Base-by-base conservation (phyloP, 768 basidiomycete genomes). In the Xerocomellus dryophilus region DNA sequence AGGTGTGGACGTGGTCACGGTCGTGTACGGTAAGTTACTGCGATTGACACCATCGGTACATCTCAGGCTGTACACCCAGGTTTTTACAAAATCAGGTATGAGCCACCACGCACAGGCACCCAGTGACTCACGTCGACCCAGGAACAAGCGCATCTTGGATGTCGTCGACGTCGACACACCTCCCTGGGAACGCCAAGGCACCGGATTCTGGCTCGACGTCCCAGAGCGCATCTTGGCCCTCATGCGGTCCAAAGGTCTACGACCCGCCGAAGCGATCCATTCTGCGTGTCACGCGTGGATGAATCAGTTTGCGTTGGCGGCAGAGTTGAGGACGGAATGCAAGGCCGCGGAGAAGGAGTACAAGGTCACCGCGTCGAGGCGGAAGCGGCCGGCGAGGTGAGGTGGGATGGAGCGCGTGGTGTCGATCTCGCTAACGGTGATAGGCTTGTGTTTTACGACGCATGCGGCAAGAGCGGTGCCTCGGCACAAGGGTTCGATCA, bases 401-500 rank as follows among this genome's bases (percentile, higher is more conserved):
- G 64, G 57, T 12, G 36, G 11, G 2, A 12, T 21, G 7, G 25
- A 0, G 11, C 5, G 21, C 12, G 3, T n/a, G 7, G 3, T 1
- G n/a, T 34, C 7, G 23, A n/a, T 31, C 14, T 23, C 5, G 34
- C 45, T 45, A 35, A 53, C 32, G 4, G 4, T 1, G 34, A 10
- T 18, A 91, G 91, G 58, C 71, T 96, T 20, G 84, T 94, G 36
- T 88, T 95, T 62, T 93, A 90, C 61, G 93, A 94, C 56, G 68
- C 76, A 18, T 73, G 81, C 9, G 88, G 86, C 1, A 83, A 81
- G 61, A 86, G 87, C 17, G 87, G 89, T 0, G 75, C 88, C 7
- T 81, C 88, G 29, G 80, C 83, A 3, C 90, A 85, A 63, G 90
- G 88, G 3, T 93, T 93, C 62, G 93, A 94, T 61, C 83, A 90